Percentiles rank a stretch among this genome's conserved stretches.
These are phyloP conservation scores for Hypomontagnella monticulosa DNA, from an alignment of 495 filamentous ascomycete genomes.

Conservation along the genomic window DNA sequence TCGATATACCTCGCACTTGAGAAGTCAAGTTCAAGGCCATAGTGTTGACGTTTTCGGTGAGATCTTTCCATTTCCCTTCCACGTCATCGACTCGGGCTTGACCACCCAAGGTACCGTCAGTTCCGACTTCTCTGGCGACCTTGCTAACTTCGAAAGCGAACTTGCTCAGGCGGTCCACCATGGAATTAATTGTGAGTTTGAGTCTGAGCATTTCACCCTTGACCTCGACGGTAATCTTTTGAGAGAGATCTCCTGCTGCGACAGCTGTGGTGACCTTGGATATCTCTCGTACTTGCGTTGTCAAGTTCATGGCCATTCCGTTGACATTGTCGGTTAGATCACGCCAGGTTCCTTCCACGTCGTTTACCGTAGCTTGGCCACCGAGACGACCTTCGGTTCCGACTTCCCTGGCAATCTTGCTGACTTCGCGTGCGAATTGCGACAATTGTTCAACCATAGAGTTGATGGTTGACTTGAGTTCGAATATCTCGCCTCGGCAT, in stretches of 20 bases:
- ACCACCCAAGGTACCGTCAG: conserved; percentile 93
- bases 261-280: conserved; percentile 98
- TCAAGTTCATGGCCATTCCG: conserved; percentile 98
- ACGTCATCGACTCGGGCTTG: conserved; percentile 97
- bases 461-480: conserved; percentile 97
- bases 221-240: conserved; percentile 96
- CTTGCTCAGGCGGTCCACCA: conserved; percentile 96
- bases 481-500: conserved; percentile 94
- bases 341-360: conserved; percentile 97
- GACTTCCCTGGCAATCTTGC: conserved; percentile 96
- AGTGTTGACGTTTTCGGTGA: conserved; percentile 93
- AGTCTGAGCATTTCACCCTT: conserved; percentile 94
- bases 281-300: conserved; percentile 97
- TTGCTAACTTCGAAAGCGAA: conserved; percentile 99
- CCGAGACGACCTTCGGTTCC: conserved; percentile 95
- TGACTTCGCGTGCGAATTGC: conserved; percentile 97
- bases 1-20: conserved; percentile 89
- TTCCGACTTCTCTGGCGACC: conserved; percentile 97
- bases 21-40: conserved; percentile 97
- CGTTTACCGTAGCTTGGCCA: conserved; percentile 95
- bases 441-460: conserved; percentile 98
- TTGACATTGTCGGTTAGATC: conserved; percentile 98
- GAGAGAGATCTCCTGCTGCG: conserved; percentile 90
- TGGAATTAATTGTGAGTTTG: conserved; percentile 98
- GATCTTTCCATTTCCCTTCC: conserved; percentile 99